Conservation (phyloP, 179 eudicot genomes). For the Monotropa hypopitys region DNA sequence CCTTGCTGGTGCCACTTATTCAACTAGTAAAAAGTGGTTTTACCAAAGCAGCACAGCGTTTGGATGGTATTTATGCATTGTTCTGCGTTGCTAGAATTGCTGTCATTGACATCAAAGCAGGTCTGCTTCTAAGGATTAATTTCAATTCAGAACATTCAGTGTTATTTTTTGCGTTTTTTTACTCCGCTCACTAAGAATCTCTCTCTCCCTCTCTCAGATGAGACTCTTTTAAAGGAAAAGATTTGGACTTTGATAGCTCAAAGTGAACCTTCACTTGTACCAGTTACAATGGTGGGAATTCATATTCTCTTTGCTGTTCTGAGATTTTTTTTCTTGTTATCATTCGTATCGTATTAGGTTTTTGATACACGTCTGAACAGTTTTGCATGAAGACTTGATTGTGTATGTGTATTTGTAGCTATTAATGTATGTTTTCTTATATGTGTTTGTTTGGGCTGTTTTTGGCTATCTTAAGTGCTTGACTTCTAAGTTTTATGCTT, state of each 20-base stretch:
- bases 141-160: not conserved
- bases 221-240: conserved; percentile 61
- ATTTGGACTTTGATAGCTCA: conserved; percentile 76
- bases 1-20: conserved; percentile 64
- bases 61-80: conserved; percentile 88
- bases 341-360: not conserved
- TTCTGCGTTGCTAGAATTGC: conserved; percentile 67
- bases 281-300: conserved; percentile 59
- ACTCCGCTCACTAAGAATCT: not conserved
- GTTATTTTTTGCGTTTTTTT: not conserved
- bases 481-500: not conserved
- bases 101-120: conserved; percentile 82
- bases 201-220: conserved; percentile 39
- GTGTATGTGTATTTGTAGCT: not conserved
- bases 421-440: not conserved
- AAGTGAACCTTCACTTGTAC: conserved; percentile 76
- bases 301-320: not conserved
- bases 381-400: not conserved
- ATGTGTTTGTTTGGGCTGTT: not conserved
- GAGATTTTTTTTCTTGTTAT: not conserved
- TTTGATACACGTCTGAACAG: not conserved
- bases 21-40: conserved; percentile 86
- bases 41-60: conserved; percentile 73
- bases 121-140: conserved; percentile 19
- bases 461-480: not conserved